Base-by-base conservation (phyloP, 176 grass and related monocot species). In the Miscanthus lutarioriparius region DNA sequence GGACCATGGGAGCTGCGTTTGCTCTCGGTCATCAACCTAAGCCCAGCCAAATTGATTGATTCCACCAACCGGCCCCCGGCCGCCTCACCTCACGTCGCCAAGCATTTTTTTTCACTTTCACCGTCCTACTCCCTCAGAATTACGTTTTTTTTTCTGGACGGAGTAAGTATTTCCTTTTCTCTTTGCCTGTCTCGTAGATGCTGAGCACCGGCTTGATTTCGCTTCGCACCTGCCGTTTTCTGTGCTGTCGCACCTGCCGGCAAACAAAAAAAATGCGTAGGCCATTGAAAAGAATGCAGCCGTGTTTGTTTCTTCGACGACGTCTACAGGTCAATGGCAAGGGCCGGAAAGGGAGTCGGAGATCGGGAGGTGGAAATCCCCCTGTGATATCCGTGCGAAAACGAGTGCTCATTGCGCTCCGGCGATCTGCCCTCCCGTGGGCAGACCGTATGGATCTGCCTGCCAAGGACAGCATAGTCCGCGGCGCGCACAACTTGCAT, bases 31-130 rank as follows among this genome's bases (percentile, higher is more conserved):
- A 59, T 79, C 67, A 22, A 74, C 26, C 13, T 8, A 22, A n/a
- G 14, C 79, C 59, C 27, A 40, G 38, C 79, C 74, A 40, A 80
- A 80, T 84, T 91, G 89, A 91, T 84, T 80, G 76, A 68, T 49
- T 64, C 85, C 85, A 90, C 88, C 88, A 86, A 86, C 88, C 79
- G 4, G 22, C 8, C 20, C n/a, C 45, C 1, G 15, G 15, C 53
- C 19, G 51, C 2, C 54, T 59, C 22, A 23, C 54, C 22, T 59
- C 54, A 49, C 47, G 12, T 47, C 45, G n/a, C n/a, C n/a, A n/a
- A n/a, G n/a, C n/a, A n/a, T n/a, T n/a, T n/a, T n/a, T n/a, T n/a
- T n/a, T n/a, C n/a, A n/a, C n/a, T n/a, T n/a, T n/a, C n/a, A n/a
- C n/a, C n/a, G n/a, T n/a, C n/a, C n/a, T n/a, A n/a, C n/a, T n/a